Percentiles rank a stretch among this genome's conserved stretches.
Conservation (phyloP, 73 alveolate genomes). For the Paramecium pentaurelia region DNA sequence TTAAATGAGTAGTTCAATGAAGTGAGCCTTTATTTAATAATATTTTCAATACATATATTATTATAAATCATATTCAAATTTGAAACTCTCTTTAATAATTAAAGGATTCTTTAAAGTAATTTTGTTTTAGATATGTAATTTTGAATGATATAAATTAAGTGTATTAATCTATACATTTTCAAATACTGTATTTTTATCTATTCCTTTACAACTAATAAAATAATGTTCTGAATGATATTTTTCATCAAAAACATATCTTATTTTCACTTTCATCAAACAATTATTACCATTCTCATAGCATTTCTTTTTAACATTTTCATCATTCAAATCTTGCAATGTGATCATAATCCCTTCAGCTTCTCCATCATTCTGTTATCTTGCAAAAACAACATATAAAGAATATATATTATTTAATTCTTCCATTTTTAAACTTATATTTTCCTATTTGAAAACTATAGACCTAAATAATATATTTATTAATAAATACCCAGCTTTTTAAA, state of each 20-base stretch:
- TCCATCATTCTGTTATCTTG: background rate
- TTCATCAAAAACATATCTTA: background rate
- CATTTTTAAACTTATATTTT: background rate
- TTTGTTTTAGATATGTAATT: background rate
- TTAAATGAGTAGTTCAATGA: background rate
- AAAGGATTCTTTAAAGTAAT: background rate
- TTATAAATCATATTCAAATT: background rate
- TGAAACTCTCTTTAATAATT: background rate
- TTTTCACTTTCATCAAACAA: background rate
- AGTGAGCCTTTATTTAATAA: background rate
- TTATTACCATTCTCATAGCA: background rate
- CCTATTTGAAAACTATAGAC: background rate
- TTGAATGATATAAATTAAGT: background rate
- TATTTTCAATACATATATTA: background rate
- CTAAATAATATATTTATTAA: background rate
- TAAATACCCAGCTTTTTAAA: slow-evolving; percentile 22
- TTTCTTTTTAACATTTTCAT: background rate
- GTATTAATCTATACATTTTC: background rate
- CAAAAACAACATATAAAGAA: background rate
- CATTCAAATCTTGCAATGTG: background rate
- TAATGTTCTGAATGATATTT: background rate
- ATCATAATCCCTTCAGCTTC: slow-evolving; percentile 3
- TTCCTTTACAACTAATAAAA: background rate
- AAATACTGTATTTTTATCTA: background rate
- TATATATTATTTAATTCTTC: background rate